A percentile compares a stretch with the other conserved stretches of the same genome.
Conservation (phyloP, 306 rosid species). For the Bauhinia variegata region DNA sequence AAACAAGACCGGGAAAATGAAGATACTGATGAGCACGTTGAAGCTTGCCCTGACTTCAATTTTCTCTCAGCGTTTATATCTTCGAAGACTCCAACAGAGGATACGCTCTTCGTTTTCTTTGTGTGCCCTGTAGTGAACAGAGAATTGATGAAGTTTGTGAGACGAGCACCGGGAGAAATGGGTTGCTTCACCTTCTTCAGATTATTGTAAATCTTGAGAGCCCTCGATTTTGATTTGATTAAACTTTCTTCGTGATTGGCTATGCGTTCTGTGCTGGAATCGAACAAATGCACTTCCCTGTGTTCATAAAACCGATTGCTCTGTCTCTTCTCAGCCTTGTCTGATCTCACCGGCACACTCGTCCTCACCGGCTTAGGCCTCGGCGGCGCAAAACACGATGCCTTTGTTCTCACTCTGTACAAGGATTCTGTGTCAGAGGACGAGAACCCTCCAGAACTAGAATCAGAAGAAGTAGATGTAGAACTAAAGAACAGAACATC, state of each 20-base stretch:
- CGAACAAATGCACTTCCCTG: constrained; percentile 31
- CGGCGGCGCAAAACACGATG: constrained; percentile 56
- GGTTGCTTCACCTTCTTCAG: constrained; percentile 93
- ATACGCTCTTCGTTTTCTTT: constrained; percentile 36
- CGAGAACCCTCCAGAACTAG: constrained; percentile 78
- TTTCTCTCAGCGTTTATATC: constrained; percentile 37
- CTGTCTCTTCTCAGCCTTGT: constrained; percentile 43
- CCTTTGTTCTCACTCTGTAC: constrained; percentile 40
- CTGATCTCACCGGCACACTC: constrained; percentile 42
- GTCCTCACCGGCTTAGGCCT: constrained; percentile 63
- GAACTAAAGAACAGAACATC: constrained; percentile 74
- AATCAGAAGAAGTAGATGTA: constrained; percentile 77
- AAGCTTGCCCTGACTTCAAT: constrained; percentile 42
- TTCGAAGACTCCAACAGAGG: constrained; percentile 33
- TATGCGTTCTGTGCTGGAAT: constrained; percentile 25
- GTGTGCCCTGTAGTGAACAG: constrained; percentile 51
- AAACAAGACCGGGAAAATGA: constrained; percentile 84
- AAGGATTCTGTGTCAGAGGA: constrained; percentile 83
- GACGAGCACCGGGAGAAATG: constrained; percentile 77
- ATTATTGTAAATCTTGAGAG: constrained; percentile 72
- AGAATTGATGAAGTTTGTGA: constrained; percentile 70
- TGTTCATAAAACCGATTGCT: constrained; percentile 33
- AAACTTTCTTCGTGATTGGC: constrained; percentile 34
- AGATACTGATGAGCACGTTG: constrained; percentile 77
- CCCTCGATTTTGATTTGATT: constrained; percentile 76